Percentiles rank a stretch among this genome's conserved stretches.
Conservation (phyloP, 2,329 filamentous ascomycete species). For the Fusarium abutilonis region DNA sequence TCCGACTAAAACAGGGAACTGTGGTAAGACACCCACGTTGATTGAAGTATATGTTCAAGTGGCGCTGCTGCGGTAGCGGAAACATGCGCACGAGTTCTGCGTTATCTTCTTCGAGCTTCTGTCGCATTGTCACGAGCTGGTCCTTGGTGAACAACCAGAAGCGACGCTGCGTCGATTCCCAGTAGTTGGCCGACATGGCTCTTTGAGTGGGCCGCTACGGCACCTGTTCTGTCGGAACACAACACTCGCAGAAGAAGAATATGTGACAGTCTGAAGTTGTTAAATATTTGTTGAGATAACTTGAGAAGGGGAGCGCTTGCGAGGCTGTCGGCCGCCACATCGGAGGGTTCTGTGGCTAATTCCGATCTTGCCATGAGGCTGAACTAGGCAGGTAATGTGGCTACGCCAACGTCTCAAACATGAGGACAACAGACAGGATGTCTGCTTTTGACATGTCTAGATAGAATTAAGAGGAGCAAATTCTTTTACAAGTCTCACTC, state of each 20-base stretch:
- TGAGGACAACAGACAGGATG: neutral
- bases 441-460: neutral
- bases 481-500: too few species aligned
- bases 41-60: conserved; percentile 91
- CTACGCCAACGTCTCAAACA: neutral
- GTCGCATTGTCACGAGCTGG: conserved; percentile 78
- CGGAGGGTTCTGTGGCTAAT: conserved; percentile 28
- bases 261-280: conserved; percentile 12
- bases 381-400: neutral
- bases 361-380: conserved; percentile 10
- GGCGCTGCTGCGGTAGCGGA: conserved; percentile 81
- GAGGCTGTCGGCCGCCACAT: conserved; percentile 33
- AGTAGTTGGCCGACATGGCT: conserved; percentile 92
- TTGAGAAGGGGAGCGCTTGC: conserved; percentile 15
- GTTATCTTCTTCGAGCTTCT: conserved; percentile 80
- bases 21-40: conserved; percentile 69
- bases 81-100: conserved; percentile 78
- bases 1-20: neutral
- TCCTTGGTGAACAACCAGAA: conserved; percentile 92
- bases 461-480: neutral
- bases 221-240: conserved; percentile 6
- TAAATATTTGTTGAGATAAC: conserved; percentile 14
- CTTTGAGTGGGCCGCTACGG: conserved; percentile 25
- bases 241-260: neutral
- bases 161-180: conserved; percentile 90